Percentiles rank a stretch among this genome's conserved stretches.
Evolutionary conservation across 306 rosid species (phyloP).

Genomic region (Trifolium repens): DNA sequence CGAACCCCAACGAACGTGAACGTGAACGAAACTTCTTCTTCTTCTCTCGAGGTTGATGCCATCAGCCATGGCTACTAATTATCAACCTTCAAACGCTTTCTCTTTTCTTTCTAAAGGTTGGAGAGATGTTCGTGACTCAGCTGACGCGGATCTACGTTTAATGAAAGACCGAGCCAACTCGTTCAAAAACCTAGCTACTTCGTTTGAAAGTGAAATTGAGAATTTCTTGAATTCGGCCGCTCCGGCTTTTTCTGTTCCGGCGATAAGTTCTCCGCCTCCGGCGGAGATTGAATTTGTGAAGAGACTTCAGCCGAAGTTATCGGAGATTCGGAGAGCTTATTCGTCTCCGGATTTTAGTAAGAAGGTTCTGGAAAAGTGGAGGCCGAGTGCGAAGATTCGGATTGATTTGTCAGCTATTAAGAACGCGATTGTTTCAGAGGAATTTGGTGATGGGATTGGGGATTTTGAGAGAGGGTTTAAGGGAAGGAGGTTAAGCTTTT

Average conservation of each 20-base stretch:
- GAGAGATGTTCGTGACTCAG: conserved; percentile 93
- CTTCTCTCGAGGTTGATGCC: not conserved
- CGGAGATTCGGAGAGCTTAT: conserved; percentile 77
- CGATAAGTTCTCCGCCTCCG: conserved; percentile 67
- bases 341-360: conserved; percentile 92
- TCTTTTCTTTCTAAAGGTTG: conserved; percentile 90
- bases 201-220: conserved; percentile 93
- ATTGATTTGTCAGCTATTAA: conserved; percentile 83
- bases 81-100: conserved; percentile 67
- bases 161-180: conserved; percentile 92
- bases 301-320: conserved; percentile 80
- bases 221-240: conserved; percentile 74
- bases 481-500: conserved; percentile 59
- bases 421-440: conserved; percentile 83
- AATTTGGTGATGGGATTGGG: conserved; percentile 51
- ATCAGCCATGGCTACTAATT: conserved; percentile 57
- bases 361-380: conserved; percentile 92
- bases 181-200: conserved; percentile 81
- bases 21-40: not conserved
- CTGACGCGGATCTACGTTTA: conserved; percentile 89
- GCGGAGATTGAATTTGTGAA: conserved; percentile 90
- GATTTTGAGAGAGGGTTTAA: conserved; percentile 60
- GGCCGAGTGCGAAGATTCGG: conserved; percentile 76
- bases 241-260: conserved; percentile 62
- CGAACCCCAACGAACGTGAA: not conserved